These are phyloP conservation scores for Dactylellina leptospora DNA, from an alignment of 2,329 filamentous ascomycete genomes.

Conservation along the genomic window DNA sequence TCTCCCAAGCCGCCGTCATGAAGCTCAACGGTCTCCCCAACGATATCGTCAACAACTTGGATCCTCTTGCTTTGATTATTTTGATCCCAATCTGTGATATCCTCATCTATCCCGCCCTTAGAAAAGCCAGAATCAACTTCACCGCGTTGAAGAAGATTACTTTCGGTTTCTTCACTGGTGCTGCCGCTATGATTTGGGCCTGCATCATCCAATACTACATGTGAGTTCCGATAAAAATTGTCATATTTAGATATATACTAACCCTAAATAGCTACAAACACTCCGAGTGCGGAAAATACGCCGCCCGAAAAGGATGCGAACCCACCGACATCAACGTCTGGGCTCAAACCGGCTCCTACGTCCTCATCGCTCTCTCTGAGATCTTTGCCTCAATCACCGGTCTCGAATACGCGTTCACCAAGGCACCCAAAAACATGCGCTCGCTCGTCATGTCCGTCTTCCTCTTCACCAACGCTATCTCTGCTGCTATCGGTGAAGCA, in stretches of 20 bases:
- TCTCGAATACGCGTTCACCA: constrained; percentile 78
- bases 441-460: constrained; percentile 74
- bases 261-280: constrained; percentile 52
- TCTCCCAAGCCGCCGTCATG: constrained; percentile 72
- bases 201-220: constrained; percentile 60
- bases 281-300: constrained; percentile 51
- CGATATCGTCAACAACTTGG: constrained; percentile 58
- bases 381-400: constrained; percentile 69
- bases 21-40: constrained; percentile 61
- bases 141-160: constrained; percentile 60
- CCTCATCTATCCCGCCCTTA: constrained; percentile 45
- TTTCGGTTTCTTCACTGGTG: constrained; percentile 42
- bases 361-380: constrained; percentile 67
- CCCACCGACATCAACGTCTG: constrained; percentile 72
- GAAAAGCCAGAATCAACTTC: constrained; percentile 40
- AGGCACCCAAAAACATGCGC: constrained; percentile 81
- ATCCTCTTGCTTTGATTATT: constrained; percentile 57
- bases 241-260: background rate
- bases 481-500: constrained; percentile 75
- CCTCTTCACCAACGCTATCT: constrained; percentile 75
- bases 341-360: constrained; percentile 64
- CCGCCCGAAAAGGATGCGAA: constrained; percentile 56
- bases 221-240: constrained; percentile 8
- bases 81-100: constrained; percentile 58
- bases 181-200: constrained; percentile 64